A percentile compares a stretch with the other conserved stretches of the same genome.
These are phyloP conservation scores for Kitagawia praeruptora DNA, from an alignment of 129 eudicot species.

Conservation along the genomic window DNA sequence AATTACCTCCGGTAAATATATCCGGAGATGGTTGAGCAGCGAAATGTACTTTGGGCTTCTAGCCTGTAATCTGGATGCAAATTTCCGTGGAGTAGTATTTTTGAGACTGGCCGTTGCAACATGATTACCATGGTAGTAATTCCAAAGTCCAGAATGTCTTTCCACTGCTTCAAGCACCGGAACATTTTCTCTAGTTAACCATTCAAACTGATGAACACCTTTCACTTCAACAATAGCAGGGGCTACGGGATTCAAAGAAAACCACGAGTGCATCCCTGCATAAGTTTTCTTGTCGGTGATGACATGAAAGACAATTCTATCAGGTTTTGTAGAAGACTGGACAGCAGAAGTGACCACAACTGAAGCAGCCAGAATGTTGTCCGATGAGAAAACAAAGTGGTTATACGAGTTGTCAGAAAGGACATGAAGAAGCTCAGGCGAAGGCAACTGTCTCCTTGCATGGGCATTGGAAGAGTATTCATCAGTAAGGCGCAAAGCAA, in stretches of 20 bases:
- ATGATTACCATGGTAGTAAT: constrained; percentile 89
- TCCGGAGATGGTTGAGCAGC: constrained; percentile 94
- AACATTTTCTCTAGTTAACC: constrained; percentile 95
- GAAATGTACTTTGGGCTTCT: constrained; percentile 97
- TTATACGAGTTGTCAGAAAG: constrained; percentile 83
- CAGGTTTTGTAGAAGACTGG: constrained; percentile 62
- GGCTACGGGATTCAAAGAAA: constrained; percentile 72
- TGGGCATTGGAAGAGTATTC: constrained; percentile 97
- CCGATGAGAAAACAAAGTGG: constrained; percentile 82
- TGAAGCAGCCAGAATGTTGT: constrained; percentile 92
- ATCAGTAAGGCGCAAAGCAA: constrained; percentile 83
- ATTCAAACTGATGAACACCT: constrained; percentile 99
- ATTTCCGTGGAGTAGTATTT: constrained; percentile 65
- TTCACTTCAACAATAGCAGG: constrained; percentile 95
- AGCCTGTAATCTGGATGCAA: constrained; percentile 92
- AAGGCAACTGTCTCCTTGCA: constrained; percentile 90
- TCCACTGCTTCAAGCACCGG: constrained; percentile 98
- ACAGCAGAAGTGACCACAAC: constrained; percentile 94
- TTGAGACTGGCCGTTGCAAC: constrained; percentile 64
- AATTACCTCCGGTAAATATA: constrained; percentile 98
- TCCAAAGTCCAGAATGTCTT: constrained; percentile 62
- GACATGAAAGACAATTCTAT: constrained; percentile 83
- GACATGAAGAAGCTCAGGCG: constrained; percentile 89
- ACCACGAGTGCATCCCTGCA: constrained; percentile 99
- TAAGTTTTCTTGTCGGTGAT: constrained; percentile 97